Evolutionary conservation across 2,329 filamentous ascomycete genomes (phyloP).

Genomic region (Claviceps sorghi): DNA sequence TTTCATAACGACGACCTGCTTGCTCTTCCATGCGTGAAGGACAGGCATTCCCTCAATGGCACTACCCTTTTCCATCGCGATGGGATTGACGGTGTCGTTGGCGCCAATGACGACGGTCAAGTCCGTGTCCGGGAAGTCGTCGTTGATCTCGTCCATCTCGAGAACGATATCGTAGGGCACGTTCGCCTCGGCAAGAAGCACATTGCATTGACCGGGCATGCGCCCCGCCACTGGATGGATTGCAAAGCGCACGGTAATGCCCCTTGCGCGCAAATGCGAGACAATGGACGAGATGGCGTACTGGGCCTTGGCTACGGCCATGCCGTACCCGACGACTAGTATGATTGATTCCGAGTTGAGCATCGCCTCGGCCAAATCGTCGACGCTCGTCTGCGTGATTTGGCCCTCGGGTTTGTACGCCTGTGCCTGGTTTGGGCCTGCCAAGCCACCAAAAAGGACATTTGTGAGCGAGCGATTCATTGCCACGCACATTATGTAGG

Average conservation of each 20-base stretch:
- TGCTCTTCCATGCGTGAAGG: constrained; percentile 84
- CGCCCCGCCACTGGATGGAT: constrained; percentile 83
- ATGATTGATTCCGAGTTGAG: constrained; percentile 70
- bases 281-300: constrained; percentile 81
- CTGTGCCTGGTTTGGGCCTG: constrained; percentile 39
- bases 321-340: constrained; percentile 82
- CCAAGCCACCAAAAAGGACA: constrained; percentile 63
- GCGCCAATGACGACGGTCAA: constrained; percentile 80
- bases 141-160: constrained; percentile 95
- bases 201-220: constrained; percentile 90
- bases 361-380: constrained; percentile 66
- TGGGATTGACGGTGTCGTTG: constrained; percentile 86
- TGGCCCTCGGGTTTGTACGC: constrained; percentile 68
- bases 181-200: constrained; percentile 71
- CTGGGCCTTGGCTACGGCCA: constrained; percentile 88
- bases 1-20: constrained; percentile 90
- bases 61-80: constrained; percentile 68
- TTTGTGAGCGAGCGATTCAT: constrained; percentile 90
- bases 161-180: constrained; percentile 87
- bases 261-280: constrained; percentile 54
- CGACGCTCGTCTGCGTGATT: constrained; percentile 62
- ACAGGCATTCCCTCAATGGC: constrained; percentile 89
- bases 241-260: constrained; percentile 72
- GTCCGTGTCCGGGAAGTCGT: constrained; percentile 76
- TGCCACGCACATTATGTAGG: constrained; percentile 73